phyloP scores from a whole-genome alignment of 2,329 filamentous ascomycete species.

The Taxawa tesnikishii region DNA sequence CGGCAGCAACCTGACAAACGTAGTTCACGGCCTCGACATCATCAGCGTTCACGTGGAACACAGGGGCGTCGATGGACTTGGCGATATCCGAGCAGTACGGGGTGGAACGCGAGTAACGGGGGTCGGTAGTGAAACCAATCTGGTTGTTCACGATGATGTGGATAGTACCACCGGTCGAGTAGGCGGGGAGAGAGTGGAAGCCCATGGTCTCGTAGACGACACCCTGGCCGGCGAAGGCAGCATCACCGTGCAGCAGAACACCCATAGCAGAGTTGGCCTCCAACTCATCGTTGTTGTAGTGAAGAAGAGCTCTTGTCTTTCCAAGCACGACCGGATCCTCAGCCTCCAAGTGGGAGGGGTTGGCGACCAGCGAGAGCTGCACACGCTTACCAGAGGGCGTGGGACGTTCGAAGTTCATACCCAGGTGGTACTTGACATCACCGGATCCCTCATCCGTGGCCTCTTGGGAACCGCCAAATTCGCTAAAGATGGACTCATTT shows the following conservation, averaged over 20 bases:
- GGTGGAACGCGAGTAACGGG: conserved; percentile 91
- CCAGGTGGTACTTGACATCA: conserved; percentile 98
- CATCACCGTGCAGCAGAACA: conserved; percentile 91
- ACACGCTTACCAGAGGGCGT: conserved; percentile 97
- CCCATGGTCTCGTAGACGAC: conserved; percentile 97
- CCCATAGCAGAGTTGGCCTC: conserved; percentile 85
- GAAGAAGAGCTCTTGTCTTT: conserved; percentile 94
- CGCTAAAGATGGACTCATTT: conserved; percentile 98
- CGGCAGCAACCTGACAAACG: conserved; percentile 89
- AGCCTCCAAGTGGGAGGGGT: conserved; percentile 94
- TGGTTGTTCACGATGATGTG: conserved; percentile 99
- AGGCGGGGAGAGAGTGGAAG: conserved; percentile 89
- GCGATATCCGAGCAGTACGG: conserved; percentile 99
- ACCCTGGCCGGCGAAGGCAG: conserved; percentile 91
- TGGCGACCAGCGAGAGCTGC: conserved; percentile 96
- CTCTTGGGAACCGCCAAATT: conserved; percentile 81
- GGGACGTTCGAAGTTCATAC: conserved; percentile 99
- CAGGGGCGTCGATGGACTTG: conserved; percentile 94
- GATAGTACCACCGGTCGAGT: conserved; percentile 94
- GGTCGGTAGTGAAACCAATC: conserved; percentile 98
- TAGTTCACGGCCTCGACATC: conserved; percentile 98
- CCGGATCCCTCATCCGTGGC: conserved; percentile 92
- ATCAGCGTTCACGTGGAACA: conserved; percentile 98
- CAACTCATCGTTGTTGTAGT: conserved; percentile 96
- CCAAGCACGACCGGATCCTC: conserved; percentile 96